Base-by-base conservation (phyloP, 2,329 filamentous ascomycete genomes). In the Verruconis gallopava region DNA sequence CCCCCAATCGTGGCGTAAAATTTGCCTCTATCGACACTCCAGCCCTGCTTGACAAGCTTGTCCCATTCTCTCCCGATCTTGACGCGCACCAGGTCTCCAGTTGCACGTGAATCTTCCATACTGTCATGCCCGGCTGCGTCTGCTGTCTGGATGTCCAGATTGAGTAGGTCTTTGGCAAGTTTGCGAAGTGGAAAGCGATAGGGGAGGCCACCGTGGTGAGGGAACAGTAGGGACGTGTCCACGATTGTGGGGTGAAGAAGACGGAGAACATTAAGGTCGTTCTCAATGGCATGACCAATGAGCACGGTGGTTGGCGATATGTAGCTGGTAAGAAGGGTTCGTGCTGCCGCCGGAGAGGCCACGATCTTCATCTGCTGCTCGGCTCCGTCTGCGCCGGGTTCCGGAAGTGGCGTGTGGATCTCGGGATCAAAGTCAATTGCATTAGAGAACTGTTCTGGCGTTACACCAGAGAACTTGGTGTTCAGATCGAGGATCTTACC, bases 281-380 rank as follows among this genome's bases (percentile, higher is more conserved):
- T 98, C 54, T 98, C 91, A 5, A 96, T 75, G 1, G 85, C 88
- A 58, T 98, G 91, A 0, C 91, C 91, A 37, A 98, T 83, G 1
- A 98, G 63, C 0, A 88, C 83, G 0, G 88, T 98, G 0, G 71
- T 64, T 0, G 85, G 82, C 1, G 77, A 72, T 38, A 98, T 71
- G 41, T 83, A 70, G 0, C 73, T 71, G 59, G 93, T 85, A 5
- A 98, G 72, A 0, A 95, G 69, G 1, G 76, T 67, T 5, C 91
- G 79, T 1, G 91, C 91, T 20, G 66, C 72, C 17, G 75, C 65
- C 0, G 88, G 88, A 0, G 81, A 86, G 1, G 77, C 65, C 5
- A 93, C 85, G 35, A 93, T 81, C 40, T 74, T 76, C 25, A 94
- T 68, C 22, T 15, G 17, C 25, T 30, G 18, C 3, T 47, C 53